A percentile compares a stretch with the other conserved stretches of the same genome.
Evolutionary conservation across 1,139 yeast species (phyloP).

Genomic region (Blastobotrys raffinosifermentans): DNA sequence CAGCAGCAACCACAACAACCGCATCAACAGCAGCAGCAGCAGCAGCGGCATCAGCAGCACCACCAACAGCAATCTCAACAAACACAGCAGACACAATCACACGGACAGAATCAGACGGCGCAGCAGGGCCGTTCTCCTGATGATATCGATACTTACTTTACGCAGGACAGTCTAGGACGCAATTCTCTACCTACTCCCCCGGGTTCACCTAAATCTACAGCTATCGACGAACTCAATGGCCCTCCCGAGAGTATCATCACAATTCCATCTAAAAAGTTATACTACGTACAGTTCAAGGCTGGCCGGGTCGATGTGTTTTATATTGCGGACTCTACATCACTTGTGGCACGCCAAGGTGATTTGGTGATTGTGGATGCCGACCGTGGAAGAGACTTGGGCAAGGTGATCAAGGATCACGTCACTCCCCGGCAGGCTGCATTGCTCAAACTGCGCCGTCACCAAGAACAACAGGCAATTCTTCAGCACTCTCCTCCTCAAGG

Average conservation of each 20-base stretch:
- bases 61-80: slow-evolving; percentile 6
- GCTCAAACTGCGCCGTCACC: slow-evolving; percentile 73
- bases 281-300: slow-evolving; percentile 77
- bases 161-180: slow-evolving; percentile 22
- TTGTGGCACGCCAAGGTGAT: slow-evolving; percentile 59
- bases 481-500: slow-evolving; percentile 29
- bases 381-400: slow-evolving; percentile 87
- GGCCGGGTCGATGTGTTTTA: slow-evolving; percentile 82
- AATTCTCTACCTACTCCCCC: slow-evolving; percentile 13
- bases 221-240: slow-evolving; percentile 16
- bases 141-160: slow-evolving; percentile 21
- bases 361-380: slow-evolving; percentile 97
- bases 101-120: too few relatives aligned
- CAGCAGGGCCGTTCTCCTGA: too few relatives aligned
- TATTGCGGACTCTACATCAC: slow-evolving; percentile 47
- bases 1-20: too few relatives aligned
- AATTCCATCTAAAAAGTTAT: slow-evolving; percentile 37
- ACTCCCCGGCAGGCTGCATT: slow-evolving; percentile 72
- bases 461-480: slow-evolving; percentile 63
- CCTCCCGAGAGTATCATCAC: slow-evolving; percentile 21
- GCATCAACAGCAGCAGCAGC: slow-evolving; percentile 7
- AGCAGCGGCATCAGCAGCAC: slow-evolving; percentile 9
- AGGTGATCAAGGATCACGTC: slow-evolving; percentile 61
- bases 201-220: slow-evolving; percentile 19
- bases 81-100: slow-evolving; percentile 3